phyloP scores from a whole-genome alignment of 192 early-diverging fungal species.

The Coemansia javaensis region DNA sequence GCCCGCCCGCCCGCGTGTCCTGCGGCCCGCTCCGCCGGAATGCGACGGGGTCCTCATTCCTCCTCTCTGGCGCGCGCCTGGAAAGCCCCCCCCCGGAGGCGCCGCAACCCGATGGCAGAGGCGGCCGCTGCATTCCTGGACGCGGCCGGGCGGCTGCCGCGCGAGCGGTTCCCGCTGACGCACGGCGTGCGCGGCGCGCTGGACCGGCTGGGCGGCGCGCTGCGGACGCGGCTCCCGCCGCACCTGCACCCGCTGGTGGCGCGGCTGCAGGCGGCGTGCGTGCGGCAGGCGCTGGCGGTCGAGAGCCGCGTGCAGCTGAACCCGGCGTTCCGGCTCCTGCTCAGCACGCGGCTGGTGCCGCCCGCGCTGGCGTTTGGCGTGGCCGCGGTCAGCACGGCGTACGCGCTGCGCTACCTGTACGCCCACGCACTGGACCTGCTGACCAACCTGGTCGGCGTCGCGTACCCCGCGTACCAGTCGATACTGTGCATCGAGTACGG shows the following conservation, averaged over 20 bases:
- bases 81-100: too few relatives aligned
- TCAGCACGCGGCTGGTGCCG: conserved; percentile 28
- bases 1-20: too few relatives aligned
- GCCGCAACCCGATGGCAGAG: conserved; percentile 9
- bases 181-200: conserved; percentile 11
- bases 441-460: conserved; percentile 42
- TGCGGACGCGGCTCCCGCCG: conserved; percentile 21
- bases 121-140: conserved; percentile 26
- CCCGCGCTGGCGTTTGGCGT: conserved; percentile 34
- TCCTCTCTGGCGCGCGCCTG: too few relatives aligned
- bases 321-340: conserved; percentile 34
- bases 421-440: conserved; percentile 38
- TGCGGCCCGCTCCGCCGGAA: too few relatives aligned
- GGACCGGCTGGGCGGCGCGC: neutral
- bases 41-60: too few relatives aligned
- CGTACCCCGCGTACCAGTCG: conserved; percentile 48
- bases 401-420: conserved; percentile 36
- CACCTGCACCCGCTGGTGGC: conserved; percentile 33
- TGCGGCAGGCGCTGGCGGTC: conserved; percentile 23
- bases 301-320: conserved; percentile 43
- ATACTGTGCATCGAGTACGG: conserved; percentile 49
- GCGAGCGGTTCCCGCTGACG: conserved; percentile 33
- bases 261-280: conserved; percentile 21
- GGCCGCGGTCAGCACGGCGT: conserved; percentile 35
- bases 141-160: conserved; percentile 28